Conservation (phyloP, 2,329 filamentous ascomycete species). For the Penicillium sp. region DNA sequence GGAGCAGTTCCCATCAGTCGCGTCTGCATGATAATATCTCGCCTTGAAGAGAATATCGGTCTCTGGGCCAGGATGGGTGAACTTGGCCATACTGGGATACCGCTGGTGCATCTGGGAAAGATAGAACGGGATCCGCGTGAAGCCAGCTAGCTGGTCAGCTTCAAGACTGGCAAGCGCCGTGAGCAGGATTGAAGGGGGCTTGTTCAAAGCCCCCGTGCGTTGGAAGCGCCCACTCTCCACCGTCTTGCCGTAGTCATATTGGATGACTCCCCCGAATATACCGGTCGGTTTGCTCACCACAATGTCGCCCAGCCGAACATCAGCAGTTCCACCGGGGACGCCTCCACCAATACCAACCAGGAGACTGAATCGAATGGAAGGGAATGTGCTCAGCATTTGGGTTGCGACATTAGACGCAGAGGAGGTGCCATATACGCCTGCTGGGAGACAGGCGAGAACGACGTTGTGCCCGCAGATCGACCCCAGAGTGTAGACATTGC, state of each 20-base stretch:
- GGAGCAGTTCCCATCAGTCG: not conserved
- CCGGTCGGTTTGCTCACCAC: slow-evolving; percentile 23
- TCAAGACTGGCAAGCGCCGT: slow-evolving; percentile 7
- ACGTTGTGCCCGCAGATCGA: slow-evolving; percentile 25
- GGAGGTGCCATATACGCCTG: slow-evolving; percentile 23
- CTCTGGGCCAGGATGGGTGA: no score
- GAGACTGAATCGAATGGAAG: slow-evolving; percentile 19
- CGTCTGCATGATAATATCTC: not conserved
- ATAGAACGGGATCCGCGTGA: no score
- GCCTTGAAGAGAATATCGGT: not conserved
- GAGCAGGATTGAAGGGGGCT: slow-evolving; percentile 2
- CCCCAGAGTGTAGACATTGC: slow-evolving; percentile 23
- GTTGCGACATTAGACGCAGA: slow-evolving; percentile 21
- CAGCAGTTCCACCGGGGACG: slow-evolving; percentile 15
- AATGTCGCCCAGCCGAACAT: slow-evolving; percentile 30
- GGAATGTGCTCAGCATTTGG: slow-evolving; percentile 24
- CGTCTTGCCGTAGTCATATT: slow-evolving; percentile 4
- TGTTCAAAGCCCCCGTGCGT: not conserved
- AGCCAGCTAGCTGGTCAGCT: no score
- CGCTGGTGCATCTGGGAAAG: no score
- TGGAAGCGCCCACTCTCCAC: not conserved
- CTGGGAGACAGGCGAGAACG: slow-evolving; percentile 22
- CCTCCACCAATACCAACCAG: slow-evolving; percentile 30
- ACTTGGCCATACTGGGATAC: no score
- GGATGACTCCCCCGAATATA: not conserved